Conservation (phyloP, 176 grass and related monocot genomes). For the Aegilops bicornis region DNA sequence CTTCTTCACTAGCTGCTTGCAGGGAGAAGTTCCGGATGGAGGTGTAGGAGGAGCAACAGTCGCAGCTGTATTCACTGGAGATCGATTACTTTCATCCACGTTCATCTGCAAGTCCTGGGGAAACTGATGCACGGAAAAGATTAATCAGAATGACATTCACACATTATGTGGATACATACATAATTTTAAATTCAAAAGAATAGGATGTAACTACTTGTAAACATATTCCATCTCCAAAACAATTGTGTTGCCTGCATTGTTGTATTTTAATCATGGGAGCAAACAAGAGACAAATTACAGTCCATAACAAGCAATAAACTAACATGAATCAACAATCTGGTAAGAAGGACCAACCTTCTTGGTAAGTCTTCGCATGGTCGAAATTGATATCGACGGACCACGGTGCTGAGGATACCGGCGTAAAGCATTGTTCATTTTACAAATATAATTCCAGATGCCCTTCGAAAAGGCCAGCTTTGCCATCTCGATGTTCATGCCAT, state of each 20-base stretch:
- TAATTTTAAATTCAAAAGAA: neutral
- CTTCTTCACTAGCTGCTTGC: conserved; percentile 32
- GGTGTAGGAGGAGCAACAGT: conserved; percentile 8
- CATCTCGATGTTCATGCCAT: conserved; percentile 91
- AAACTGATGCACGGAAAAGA: conserved; percentile 25
- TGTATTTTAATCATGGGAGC: neutral
- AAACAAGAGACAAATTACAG: neutral
- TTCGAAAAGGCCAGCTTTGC: conserved; percentile 97
- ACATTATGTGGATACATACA: neutral
- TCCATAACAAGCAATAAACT: neutral
- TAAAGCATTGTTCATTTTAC: conserved; percentile 92
- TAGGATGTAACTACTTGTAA: neutral
- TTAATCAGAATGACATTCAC: conserved; percentile 22
- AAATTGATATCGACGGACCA: conserved; percentile 44
- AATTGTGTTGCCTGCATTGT: neutral
- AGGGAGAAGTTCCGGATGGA: conserved; percentile 24
- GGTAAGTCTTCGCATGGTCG: conserved; percentile 64
- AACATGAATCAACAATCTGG: neutral
- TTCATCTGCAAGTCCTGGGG: conserved; percentile 19
- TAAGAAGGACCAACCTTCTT: conserved; percentile 58
- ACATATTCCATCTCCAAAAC: neutral
- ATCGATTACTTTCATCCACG: neutral
- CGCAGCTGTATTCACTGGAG: conserved; percentile 18
- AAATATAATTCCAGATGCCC: conserved; percentile 94
- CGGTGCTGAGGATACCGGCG: conserved; percentile 53